Evolutionary conservation across 176 grass and related monocot species (phyloP), one percentile per base, ranked within the genome.

Genomic region (Eremochloa ophiuroides): DNA sequence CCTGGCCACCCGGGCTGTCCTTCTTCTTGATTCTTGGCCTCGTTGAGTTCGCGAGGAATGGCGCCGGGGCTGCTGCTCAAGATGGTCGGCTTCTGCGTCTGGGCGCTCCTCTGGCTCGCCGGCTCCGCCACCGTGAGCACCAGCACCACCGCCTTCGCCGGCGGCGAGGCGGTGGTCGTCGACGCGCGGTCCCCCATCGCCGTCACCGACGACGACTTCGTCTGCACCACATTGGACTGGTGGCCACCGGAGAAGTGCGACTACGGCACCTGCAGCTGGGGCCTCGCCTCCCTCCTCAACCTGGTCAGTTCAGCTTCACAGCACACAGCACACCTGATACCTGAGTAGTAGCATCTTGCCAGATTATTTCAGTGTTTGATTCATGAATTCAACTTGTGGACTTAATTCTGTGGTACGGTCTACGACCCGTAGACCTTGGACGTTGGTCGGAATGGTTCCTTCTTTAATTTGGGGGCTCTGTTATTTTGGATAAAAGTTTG

Each of bases 201-300:
- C 4, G 69, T 7, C 44, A 96, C 90, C 1, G 90, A 96, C 72
- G 76, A 82, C n/a, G 77, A 90, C 42, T 96, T 93, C 85, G 37
- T 96, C 34, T 96, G 93, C 71, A 80, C 90, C 30, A 96, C 93
- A 55, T 69, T 96, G 90, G 93, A 96, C 84, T 96, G 89, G 93
- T 96, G 93, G 93, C 93, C 93, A 70, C 93, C 90, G 35, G 91
- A 93, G 42, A 97, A 97, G 72, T 97, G 93, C 59, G 93, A 97
- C 56, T 97, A 93, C 69, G 93, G 93, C 38, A 91, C 93, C 70
- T 97, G 93, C 74, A 83, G 81, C 64, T 97, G 93, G 93, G 93
- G 93, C 25, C 66, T 15, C 41, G 88, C 88, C 60, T 72, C 85
- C 79, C 81, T 97, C 53, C 93, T 97, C 68, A 93, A 91, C 79